Evolutionary conservation across 176 grass and related monocot species (phyloP), one percentile per base, ranked within the genome.

Genomic region (Triticum aestivum): DNA sequence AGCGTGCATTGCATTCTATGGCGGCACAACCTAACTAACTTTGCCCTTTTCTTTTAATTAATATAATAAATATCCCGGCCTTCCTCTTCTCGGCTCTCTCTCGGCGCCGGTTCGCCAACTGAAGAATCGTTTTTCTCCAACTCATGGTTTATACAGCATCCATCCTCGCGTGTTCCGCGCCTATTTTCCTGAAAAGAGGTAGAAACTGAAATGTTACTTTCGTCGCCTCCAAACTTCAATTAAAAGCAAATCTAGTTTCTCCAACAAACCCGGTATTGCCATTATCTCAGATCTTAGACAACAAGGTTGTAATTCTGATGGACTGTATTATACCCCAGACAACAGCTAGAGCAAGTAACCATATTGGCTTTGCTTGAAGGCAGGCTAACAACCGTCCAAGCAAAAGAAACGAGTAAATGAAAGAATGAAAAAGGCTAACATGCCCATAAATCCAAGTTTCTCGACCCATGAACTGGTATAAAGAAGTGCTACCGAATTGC

Each of bases 171-270:
- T 54, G 13, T 13, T 34, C 35, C 24, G 4, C 9, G 5, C 13
- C 82, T 88, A 91, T 88, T 80, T 91, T 65, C 89, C 89, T 91
- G 82, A 14, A 81, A 72, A 77, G 56, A 44, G 5, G 3, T 5
- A 20, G 6, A 52, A 8, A 1, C 6, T 4, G 3, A 26, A 27
- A 82, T 73, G 88, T 78, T n/a, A 33, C 0, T 14, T 83, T 75
- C 17, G 14, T 21, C 86, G 47, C 12, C 13, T 24, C 38, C 38
- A 62, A 15, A 20, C 7, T 47, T 49, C 32, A 32, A 11, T 3
- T 0, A 83, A 42, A 10, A 47, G 34, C 5, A 47, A 44, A 62
- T 4, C 14, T 1, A 29, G 17, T 84, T 24, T 13, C 39, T 56
- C 8, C 1, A 61, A 27, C 23, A 37, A 21, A 72, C 24, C 27